Evolutionary conservation across 306 rosid genomes (phyloP).

Genomic region (Pterocarpus santalinus): DNA sequence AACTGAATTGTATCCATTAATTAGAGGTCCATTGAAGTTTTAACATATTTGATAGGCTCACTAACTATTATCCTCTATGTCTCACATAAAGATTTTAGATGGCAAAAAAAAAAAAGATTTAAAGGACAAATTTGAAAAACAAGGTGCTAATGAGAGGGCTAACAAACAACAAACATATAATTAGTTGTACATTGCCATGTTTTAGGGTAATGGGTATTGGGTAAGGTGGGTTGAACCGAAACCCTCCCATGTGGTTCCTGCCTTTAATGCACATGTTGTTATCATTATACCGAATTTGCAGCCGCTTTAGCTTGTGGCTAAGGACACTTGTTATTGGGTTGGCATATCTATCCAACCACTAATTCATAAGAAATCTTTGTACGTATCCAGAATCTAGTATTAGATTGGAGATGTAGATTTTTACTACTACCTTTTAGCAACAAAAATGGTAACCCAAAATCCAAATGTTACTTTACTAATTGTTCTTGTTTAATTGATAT

Average conservation of each 20-base stretch:
- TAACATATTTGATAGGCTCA: slow-evolving; percentile 16
- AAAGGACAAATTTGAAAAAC: background rate
- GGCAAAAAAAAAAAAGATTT: background rate
- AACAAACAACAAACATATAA: slow-evolving; percentile 5
- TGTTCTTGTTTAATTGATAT: background rate
- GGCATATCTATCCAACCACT: slow-evolving; percentile 52
- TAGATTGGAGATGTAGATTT: background rate
- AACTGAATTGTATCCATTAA: slow-evolving; percentile 46
- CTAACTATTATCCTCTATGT: background rate
- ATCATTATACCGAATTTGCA: slow-evolving; percentile 58
- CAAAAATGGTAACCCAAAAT: background rate
- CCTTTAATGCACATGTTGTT: slow-evolving; percentile 69
- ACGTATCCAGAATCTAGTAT: slow-evolving; percentile 38
- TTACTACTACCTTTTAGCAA: slow-evolving; percentile 1
- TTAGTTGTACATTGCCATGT: slow-evolving; percentile 41
- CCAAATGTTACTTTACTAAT: background rate
- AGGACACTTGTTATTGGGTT: slow-evolving; percentile 51
- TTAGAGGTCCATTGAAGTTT: background rate
- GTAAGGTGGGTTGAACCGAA: slow-evolving; percentile 54
- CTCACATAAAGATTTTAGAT: background rate
- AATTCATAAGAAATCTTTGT: slow-evolving; percentile 41
- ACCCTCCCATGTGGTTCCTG: slow-evolving; percentile 66
- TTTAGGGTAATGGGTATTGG: slow-evolving; percentile 29
- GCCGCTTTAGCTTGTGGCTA: slow-evolving; percentile 58
- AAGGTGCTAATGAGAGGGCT: slow-evolving; percentile 7